Evolutionary conservation across 1,284 basidiomycete species (phyloP), one percentile per base, ranked within the genome.

Genomic region (Malassezia sympodialis): DNA sequence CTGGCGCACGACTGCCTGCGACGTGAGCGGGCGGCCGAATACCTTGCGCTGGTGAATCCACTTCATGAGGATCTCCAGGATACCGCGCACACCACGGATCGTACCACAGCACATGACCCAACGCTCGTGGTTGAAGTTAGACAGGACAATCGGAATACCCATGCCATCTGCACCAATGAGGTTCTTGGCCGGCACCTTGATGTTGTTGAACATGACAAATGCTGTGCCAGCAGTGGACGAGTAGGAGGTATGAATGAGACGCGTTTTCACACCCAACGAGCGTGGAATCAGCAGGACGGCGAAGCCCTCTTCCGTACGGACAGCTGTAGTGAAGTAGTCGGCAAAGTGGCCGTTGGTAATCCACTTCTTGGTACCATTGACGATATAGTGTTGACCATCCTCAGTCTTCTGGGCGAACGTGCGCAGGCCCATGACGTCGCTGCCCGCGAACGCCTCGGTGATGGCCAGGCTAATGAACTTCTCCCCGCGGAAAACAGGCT

Each of bases 401-500:
- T 85, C 82, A 32, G 81, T 84, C 75, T 90, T 86, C 44, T 79
- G 82, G 8, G 91, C 91, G 4, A 83, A 86, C 8, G 87, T 90
- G 72, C 84, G 59, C 24, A 77, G 59, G 31, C 76, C 76, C 52
- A 76, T 75, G 27, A 96, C 88, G 70, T 93, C 90, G 60, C 86
- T 88, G 5, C 90, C 90, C 3, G 90, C 91, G 65, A 87, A 88
- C 0, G 91, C 89, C 75, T 88, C 86, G n/a, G 83, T 82, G 59
- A 96, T 86, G 28, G 90, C 90, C 49, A 96, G 79, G 62, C 83
- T 77, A 67, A 82, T 81, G 56, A 88, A 90, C 75, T 89, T 91
- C 75, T 85, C 85, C 19, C 84, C 89, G 10, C 80, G 77, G 40
- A 96, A 78, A 3, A 91, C 82, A 21, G 88, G 87, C 34, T 86